Evolutionary conservation across 805 yeast genomes (phyloP), one percentile per base, ranked within the genome.

Genomic region (Groenewaldozyma salmanticensis): DNA sequence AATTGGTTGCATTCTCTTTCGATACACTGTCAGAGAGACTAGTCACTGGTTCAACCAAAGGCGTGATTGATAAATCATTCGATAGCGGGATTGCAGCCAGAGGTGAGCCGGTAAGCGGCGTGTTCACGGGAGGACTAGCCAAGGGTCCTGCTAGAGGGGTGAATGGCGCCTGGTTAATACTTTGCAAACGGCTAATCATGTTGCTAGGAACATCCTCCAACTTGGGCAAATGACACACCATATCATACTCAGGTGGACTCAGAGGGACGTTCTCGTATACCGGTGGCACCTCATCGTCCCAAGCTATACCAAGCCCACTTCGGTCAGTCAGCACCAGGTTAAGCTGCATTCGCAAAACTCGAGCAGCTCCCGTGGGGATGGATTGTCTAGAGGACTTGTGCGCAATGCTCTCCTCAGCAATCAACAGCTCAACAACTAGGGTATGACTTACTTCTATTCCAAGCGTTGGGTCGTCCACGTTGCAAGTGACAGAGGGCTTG

Each of bases 221-320:
- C 35, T 38, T 42, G 22, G 51, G 52, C 18, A 45, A 40, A 16
- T 44, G 38, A 5, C 54, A 55, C 1, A 59, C 51, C 13, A 44
- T 46, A 31, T 63, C 70, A 59, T 92, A 90, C 2, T 77, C 75
- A 1, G 98, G 98, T 0, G 98, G 98, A 18, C 88, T 77, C 33
- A 85, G 67, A 0, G 94, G 77, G 17, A 92, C 87, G 50, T 86
- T 90, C 40, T 77, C 85, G 54, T 92, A 92, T 17, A 87, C 82
- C 1, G 99, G 99, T 2, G 99, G 99, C 15, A 94, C 97, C 61
- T 92, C 98, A 57, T 90, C 96, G 61, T 90, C 96, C 97, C 98
- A 92, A 0, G 96, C 82, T 22, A 92, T 85, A 3, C 98, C 98
- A 33, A 92, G 68, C 0, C 99, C 99, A 0, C 95, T 81, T 45